phyloP scores from a whole-genome alignment of 352 stramenopile genomes.

The Globisporangium megalacanthum region DNA sequence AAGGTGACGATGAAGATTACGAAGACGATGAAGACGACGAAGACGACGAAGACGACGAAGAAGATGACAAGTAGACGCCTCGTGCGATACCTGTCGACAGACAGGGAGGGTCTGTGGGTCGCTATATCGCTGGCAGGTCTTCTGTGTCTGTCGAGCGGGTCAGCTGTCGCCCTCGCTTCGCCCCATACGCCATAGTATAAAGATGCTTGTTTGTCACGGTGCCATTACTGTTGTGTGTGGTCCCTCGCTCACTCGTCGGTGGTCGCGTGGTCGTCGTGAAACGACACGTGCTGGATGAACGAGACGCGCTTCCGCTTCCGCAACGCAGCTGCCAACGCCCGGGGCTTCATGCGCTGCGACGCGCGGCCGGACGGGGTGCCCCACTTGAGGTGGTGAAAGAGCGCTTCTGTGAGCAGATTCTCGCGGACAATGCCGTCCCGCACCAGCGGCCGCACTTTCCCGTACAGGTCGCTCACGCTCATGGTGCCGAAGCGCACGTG shows the following conservation, averaged over 20 bases:
- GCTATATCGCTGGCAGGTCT: background rate
- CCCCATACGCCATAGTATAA: background rate
- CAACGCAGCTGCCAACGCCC: constrained; percentile 50
- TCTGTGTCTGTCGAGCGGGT: too few relatives aligned
- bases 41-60: constrained; percentile 26
- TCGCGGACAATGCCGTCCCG: constrained; percentile 61
- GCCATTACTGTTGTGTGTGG: constrained; percentile 9
- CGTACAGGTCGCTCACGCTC: constrained; percentile 82
- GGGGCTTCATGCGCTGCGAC: constrained; percentile 56
- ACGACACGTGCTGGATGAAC: constrained; percentile 87
- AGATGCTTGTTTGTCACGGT: too few relatives aligned
- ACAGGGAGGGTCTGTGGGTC: background rate
- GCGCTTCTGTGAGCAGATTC: constrained; percentile 65
- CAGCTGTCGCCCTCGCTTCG: too few relatives aligned
- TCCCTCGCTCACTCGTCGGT: background rate
- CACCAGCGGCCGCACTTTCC: constrained; percentile 78
- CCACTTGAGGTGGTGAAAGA: constrained; percentile 87
- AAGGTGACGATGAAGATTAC: constrained; percentile 38
- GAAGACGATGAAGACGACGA: constrained; percentile 26
- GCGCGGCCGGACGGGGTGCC: constrained; percentile 54
- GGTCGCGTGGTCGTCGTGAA: constrained; percentile 23
- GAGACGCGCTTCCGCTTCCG: constrained; percentile 85
- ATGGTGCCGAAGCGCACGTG: constrained; percentile 83
- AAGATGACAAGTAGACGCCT: constrained; percentile 1
- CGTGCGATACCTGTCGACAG: background rate